Percentiles rank a stretch among this genome's conserved stretches.
These are phyloP conservation scores for Epichloe sp. DNA, from an alignment of 2,329 filamentous ascomycete genomes.

Conservation along the genomic window DNA sequence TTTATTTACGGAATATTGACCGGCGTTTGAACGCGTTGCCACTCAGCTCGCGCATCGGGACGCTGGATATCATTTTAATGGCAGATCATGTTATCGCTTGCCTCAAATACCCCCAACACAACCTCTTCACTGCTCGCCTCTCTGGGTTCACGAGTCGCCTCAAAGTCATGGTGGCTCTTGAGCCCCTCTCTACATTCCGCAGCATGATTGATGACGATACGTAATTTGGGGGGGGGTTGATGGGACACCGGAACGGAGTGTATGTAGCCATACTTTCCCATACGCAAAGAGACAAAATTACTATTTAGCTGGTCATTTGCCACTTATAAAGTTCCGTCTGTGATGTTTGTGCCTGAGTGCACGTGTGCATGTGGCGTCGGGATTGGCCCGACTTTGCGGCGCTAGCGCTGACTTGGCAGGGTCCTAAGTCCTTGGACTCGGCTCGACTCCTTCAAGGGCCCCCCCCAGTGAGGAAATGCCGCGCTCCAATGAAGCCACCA, in stretches of 20 bases:
- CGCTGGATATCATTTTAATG: conserved; percentile 9
- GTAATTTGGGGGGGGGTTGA: conserved; percentile 6
- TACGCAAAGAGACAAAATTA: conserved; percentile 11
- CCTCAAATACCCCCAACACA: conserved; percentile 10
- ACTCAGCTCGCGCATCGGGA: conserved; percentile 4
- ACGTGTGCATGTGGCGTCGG: no score
- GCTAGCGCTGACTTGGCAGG: neutral
- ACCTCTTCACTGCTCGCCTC: conserved; percentile 8
- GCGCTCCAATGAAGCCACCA: conserved; percentile 2
- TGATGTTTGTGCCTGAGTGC: neutral
- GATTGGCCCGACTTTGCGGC: no score
- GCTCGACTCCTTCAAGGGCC: neutral
- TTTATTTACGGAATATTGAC: neutral
- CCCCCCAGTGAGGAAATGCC: no score
- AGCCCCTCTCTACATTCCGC: conserved; percentile 8
- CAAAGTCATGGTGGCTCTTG: conserved; percentile 4
- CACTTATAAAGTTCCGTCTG: neutral
- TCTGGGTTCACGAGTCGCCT: conserved; percentile 3
- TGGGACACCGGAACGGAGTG: conserved; percentile 11
- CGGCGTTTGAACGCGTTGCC: neutral
- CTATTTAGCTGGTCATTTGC: neutral
- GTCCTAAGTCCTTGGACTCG: no score
- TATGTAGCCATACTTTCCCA: conserved; percentile 12
- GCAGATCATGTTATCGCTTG: conserved; percentile 9
- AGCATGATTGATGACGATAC: conserved; percentile 12